Conservation (phyloP, 176 grass and related monocot genomes). For the Bothriochloa decipiens region DNA sequence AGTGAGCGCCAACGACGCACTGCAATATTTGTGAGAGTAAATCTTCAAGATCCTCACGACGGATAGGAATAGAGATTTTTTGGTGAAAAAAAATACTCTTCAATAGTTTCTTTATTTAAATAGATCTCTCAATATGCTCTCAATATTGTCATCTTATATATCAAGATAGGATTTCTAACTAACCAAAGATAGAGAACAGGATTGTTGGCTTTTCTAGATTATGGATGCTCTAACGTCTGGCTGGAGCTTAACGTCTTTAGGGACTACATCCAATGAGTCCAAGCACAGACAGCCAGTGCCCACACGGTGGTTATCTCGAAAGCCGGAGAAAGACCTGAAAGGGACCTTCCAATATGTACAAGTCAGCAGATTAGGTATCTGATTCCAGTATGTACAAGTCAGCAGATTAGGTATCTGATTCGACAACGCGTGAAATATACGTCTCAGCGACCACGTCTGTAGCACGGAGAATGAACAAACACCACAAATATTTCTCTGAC, state of each 20-base stretch:
- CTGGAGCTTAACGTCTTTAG: neutral
- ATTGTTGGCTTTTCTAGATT: neutral
- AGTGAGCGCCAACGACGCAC: no score
- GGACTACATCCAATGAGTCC: neutral
- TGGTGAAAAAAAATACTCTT: no score
- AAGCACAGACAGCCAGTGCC: neutral
- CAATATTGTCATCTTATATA: no score
- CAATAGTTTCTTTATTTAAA: no score
- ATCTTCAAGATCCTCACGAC: no score
- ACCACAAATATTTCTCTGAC: neutral
- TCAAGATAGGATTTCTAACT: no score
- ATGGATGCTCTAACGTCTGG: neutral
- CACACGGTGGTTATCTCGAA: neutral
- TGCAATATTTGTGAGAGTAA: no score
- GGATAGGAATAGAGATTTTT: no score
- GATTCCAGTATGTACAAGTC: neutral
- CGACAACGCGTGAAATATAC: conserved; percentile 23
- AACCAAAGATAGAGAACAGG: no score
- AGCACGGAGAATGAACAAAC: neutral
- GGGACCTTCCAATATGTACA: neutral
- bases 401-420: conserved; percentile 16
- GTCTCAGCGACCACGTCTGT: neutral
- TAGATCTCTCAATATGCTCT: no score
- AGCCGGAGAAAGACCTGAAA: conserved; percentile 11
- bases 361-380: conserved; percentile 11